Evolutionary conservation across 805 yeast species (phyloP), one percentile per base, ranked within the genome.

Genomic region (Spathaspora sp.): DNA sequence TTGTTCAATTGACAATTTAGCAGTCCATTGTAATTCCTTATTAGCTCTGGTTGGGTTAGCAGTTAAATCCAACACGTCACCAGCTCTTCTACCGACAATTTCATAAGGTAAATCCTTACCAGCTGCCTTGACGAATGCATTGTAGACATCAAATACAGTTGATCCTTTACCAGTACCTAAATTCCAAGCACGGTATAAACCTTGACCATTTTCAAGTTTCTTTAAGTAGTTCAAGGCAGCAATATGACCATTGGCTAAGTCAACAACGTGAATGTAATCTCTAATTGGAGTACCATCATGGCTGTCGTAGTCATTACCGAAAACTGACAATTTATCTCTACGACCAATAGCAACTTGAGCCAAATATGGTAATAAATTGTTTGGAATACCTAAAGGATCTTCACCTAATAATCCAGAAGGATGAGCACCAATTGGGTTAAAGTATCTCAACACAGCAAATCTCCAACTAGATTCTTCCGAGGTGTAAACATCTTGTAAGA

Each of bases 351-450:
- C 93, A 10, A 87, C 92, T 65, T 87, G 90, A 2, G 91, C 88
- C 63, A 88, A 73, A 63, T 72, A 84, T 3, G 94, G 94, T 56
- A 89, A 72, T 58, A 88, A 69, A 59, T 88, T 87, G 69, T 86
- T 86, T 47, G 96, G 93, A 48, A 82, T 75, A 12, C 92, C 92
- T 54, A 80, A 72, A 6, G 92, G 92, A 64, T 87, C 92, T 62
- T 89, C 96, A 39, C 96, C 96, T 53, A 88, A 75, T 35, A 82
- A 68, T 11, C 94, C 94, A 1, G 89, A 81, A 2, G 92, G 88
- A 63, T 88, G 96, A 16, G 94, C 93, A 39, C 96, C 96, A 57
- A 87, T 86, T 35, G 96, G 94, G 62, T 88, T 87, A 73, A 87
- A 88, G 68, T 87, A 89, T 52, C 94, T 78, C 60, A 89, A 71